Conservation (phyloP, 2,329 filamentous ascomycete species). For the Chaetomium globosum region DNA sequence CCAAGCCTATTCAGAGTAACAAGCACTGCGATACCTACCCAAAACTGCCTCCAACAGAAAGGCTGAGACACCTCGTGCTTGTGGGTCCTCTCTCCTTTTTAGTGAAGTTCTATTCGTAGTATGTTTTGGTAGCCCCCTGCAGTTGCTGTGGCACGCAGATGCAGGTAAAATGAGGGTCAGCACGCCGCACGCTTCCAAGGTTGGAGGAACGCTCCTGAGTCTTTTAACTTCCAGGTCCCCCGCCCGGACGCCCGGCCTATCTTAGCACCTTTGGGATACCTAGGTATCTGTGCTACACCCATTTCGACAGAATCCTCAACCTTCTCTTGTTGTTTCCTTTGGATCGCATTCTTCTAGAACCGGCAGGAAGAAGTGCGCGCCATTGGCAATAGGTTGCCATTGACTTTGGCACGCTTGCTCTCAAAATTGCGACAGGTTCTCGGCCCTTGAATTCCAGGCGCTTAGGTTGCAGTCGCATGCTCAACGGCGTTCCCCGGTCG, state of each 20-base stretch:
- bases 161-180: conserved; percentile 21
- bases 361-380: neutral
- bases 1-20: too few species aligned
- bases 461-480: neutral
- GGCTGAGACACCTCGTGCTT: conserved; percentile 9
- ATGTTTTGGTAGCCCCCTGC: conserved; percentile 30
- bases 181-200: neutral
- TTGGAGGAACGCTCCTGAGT: conserved; percentile 15
- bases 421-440: neutral
- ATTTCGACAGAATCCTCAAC: neutral
- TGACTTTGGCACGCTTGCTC: neutral
- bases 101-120: neutral
- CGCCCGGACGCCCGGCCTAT: too few species aligned
- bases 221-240: conserved; percentile 5
- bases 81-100: conserved; percentile 14
- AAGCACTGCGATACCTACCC: too few species aligned
- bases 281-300: neutral
- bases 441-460: neutral
- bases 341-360: neutral
- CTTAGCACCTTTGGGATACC: too few species aligned
- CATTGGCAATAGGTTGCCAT: neutral
- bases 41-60: neutral
- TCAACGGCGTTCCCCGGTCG: neutral
- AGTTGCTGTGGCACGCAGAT: conserved; percentile 32
- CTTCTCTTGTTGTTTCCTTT: neutral